Base-by-base conservation (phyloP, 345 rosid genomes). In the Euphorbia peplus region DNA sequence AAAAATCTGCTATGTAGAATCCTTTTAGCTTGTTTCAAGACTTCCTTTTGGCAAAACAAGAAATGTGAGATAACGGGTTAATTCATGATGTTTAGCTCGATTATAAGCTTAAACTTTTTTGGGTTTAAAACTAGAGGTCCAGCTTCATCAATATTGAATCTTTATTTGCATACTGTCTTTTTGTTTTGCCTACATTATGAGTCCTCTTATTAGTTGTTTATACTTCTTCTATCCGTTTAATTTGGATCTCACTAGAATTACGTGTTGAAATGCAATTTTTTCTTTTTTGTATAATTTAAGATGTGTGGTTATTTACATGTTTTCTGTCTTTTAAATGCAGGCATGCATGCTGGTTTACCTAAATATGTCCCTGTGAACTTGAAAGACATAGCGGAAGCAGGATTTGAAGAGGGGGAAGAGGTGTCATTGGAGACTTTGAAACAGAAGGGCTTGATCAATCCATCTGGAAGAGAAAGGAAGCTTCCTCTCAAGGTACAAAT, bases 391-490 rank as follows among this genome's bases (percentile, higher is more conserved):
- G 91, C 82, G 70, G 79, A 83, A 66, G 90, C 92, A 28, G 95
- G 93, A 70, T 95, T 91, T 75, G 77, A 79, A 66, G 96, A 93
- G 22, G 98, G 97, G 16, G 96, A 86, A 60, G 97, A 90, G 84
- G 96, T 90, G 11, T 93, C 95, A 22, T 22, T 91, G 67, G 96
- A 89, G 82, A 84, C 83, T 64, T 69, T 93, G 78, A 85, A 83
- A 84, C 73, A 75, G 69, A 93, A 81, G 78, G 85, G 93, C 61
- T 80, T 93, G 81, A 93, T 93, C 60, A 93, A 91, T 64, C 98
- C 97, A 67, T 89, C 98, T 16, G 97, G 98, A 72, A 85, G 97
- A 72, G 98, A 93, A 82, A 83, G 91, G 76, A 89, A 69, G 70
- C 97, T 91, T n/a, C 96, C 98, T 66, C 68, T 91, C 24, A 95